Evolutionary conservation across 2,329 filamentous ascomycete genomes (phyloP), one percentile per base, ranked within the genome.

Genomic region (Tolypocladium capitatum): DNA sequence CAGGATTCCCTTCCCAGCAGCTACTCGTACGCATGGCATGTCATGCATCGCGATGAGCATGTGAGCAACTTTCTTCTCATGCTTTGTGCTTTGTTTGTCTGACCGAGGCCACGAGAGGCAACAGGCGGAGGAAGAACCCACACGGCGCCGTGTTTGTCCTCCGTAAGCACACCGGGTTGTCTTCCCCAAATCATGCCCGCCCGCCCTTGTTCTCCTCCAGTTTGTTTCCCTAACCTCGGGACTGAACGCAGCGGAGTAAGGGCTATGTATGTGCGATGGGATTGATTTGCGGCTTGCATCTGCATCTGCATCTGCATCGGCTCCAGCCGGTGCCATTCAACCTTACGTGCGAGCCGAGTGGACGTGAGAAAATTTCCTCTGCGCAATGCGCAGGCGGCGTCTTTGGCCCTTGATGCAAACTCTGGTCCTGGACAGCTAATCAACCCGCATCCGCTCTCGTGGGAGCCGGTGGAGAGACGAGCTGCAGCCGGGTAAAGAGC

Each of bases 211-310:
- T 28, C 28, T 13, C 20, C 31, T 18, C 7, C 32, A 10, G 30
- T 33, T 27, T 42, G 38, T 18, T 30, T 30, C 16, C 10, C 27
- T 11, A n/a, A 8, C 24, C n/a, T 28, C 32, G 31, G 43, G 43
- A 45, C 43, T 45, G 43, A 45, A 34, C 9, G 16, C 32, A n/a
- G 32, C 43, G 43, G 43, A 35, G 43, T 45, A 45, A 45, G 43
- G 43, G 31, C 18, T 35, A 20, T 35, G 43, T 32, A 45, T 45
- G 43, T 11, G 43, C 7, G 38, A 28, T 28, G 21, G 21, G 36
- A 21, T 41, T 28, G 36, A 16, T 14, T 21, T 27, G 13, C 16
- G 36, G 36, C 14, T 28, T 28, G 38, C 38, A 42, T 42, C 38
- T 42, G 38, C 38, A n/a, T 28, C 24, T 42, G 38, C 38, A 11